Percentiles rank a stretch among this genome's conserved stretches.
Conservation (phyloP, 78 protist species). For the Dictyostelium capitatum region DNA sequence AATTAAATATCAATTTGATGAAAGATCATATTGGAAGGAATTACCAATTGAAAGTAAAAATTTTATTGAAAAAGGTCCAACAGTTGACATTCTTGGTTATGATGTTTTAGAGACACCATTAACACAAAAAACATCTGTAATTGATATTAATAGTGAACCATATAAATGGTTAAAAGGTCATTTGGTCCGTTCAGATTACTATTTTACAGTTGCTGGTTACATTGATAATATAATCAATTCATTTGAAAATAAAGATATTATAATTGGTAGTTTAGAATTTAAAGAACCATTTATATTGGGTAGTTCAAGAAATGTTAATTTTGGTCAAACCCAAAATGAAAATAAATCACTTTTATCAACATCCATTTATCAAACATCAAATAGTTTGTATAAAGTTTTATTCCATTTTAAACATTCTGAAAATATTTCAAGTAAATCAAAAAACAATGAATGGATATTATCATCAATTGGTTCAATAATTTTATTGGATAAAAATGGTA, state of each 20-base stretch:
- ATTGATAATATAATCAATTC: background rate
- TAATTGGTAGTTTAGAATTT: background rate
- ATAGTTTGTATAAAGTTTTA: too few relatives aligned
- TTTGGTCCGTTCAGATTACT: background rate
- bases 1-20: conserved; percentile 52
- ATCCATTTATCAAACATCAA: background rate
- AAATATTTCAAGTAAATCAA: too few relatives aligned
- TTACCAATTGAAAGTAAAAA: background rate
- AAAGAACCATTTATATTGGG: background rate
- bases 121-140: background rate
- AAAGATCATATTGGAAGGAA: background rate
- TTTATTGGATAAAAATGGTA: too few relatives aligned
- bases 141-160: background rate
- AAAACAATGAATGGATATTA: background rate
- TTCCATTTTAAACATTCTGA: background rate
- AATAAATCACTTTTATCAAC: background rate
- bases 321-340: too few relatives aligned
- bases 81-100: background rate
- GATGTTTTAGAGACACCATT: background rate
- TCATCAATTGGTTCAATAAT: background rate
- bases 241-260: background rate
- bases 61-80: background rate
- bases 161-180: conserved; percentile 21
- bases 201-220: conserved; percentile 1
- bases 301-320: too few relatives aligned